A percentile compares a stretch with the other conserved stretches of the same genome.
These are phyloP conservation scores for Pythium monospermum DNA, from an alignment of 352 stramenopile species.

Conservation along the genomic window DNA sequence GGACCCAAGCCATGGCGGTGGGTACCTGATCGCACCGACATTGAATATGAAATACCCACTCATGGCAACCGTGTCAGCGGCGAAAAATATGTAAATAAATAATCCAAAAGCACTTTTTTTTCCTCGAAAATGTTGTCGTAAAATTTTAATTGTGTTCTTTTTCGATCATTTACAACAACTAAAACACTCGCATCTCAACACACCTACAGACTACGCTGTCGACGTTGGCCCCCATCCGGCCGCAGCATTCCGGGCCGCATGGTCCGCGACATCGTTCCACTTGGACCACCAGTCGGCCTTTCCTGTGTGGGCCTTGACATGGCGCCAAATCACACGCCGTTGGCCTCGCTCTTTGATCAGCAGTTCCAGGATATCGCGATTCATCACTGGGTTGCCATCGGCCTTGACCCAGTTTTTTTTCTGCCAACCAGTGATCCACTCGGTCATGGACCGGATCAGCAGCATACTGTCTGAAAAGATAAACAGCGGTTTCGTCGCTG, in stretches of 20 bases:
- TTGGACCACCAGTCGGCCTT: constrained; percentile 59
- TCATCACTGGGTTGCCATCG: constrained; percentile 45
- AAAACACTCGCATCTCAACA: no score
- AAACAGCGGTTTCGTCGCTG: constrained; percentile 29
- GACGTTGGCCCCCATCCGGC: constrained; percentile 24
- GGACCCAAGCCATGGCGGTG: constrained; percentile 10
- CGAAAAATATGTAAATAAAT: no score
- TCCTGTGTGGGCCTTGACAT: constrained; percentile 62
- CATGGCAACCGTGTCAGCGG: not conserved
- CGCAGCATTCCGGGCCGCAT: constrained; percentile 34
- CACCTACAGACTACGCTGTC: no score
- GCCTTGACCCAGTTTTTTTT: constrained; percentile 63
- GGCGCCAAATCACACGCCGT: constrained; percentile 51
- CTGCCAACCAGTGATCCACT: constrained; percentile 60
- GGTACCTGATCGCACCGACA: not conserved
- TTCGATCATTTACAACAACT: no score
- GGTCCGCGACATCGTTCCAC: constrained; percentile 69
- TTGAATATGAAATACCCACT: constrained; percentile 19
- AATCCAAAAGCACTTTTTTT: no score
- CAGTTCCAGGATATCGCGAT: constrained; percentile 61
- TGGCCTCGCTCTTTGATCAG: constrained; percentile 37
- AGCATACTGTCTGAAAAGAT: constrained; percentile 81
- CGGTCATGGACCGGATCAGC: constrained; percentile 76
- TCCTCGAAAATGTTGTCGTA: no score
- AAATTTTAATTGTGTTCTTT: no score